Conservation (phyloP, 2,329 filamentous ascomycete species). For the Pezicula rhizophila region DNA sequence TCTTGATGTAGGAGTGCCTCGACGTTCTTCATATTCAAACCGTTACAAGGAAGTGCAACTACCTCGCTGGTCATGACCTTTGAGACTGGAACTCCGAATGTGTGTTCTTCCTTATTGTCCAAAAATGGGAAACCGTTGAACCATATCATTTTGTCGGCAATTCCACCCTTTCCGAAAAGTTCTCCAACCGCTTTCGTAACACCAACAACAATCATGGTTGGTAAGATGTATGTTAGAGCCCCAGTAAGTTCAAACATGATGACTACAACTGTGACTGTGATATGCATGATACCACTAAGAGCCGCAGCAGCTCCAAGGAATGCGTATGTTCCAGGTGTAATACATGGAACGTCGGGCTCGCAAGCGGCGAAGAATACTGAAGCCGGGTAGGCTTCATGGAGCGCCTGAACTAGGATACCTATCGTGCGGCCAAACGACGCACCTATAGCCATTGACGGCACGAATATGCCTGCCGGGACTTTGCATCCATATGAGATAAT, state of each 20-base stretch:
- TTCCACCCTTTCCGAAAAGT: constrained; percentile 89
- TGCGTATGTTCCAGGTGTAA: constrained; percentile 94
- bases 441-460: constrained; percentile 95
- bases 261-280: constrained; percentile 92
- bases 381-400: constrained; percentile 77
- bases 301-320: constrained; percentile 90
- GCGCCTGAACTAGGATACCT: constrained; percentile 87
- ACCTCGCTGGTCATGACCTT: constrained; percentile 79
- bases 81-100: constrained; percentile 89
- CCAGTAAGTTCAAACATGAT: constrained; percentile 99
- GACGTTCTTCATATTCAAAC: constrained; percentile 68
- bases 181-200: constrained; percentile 92
- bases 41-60: constrained; percentile 66
- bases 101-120: constrained; percentile 95
- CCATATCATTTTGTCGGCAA: constrained; percentile 98
- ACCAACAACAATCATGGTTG: constrained; percentile 98
- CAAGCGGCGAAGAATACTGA: constrained; percentile 85
- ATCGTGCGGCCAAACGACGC: constrained; percentile 89
- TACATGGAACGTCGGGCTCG: constrained; percentile 86
- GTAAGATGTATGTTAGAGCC: constrained; percentile 93
- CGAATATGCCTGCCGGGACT: constrained; percentile 95
- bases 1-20: constrained; percentile 72
- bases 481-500: constrained; percentile 98
- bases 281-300: constrained; percentile 94
- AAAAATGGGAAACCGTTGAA: constrained; percentile 96